These are phyloP conservation scores for Iberis pinnata DNA, from an alignment of 345 rosid species.

Conservation along the genomic window DNA sequence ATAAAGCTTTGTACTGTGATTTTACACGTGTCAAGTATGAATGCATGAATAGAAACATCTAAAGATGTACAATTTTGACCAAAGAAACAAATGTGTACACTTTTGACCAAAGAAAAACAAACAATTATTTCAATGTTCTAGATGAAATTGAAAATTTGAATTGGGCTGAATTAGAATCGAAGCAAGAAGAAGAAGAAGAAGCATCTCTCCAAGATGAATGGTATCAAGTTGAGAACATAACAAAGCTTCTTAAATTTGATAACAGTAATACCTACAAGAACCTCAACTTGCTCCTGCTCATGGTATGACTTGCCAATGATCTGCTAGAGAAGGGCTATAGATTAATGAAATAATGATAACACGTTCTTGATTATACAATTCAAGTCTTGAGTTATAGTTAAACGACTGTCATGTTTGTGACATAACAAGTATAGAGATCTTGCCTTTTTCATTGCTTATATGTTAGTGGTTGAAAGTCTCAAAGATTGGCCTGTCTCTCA, in stretches of 20 bases:
- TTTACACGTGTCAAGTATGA: conserved; percentile 25
- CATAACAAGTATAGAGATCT: not conserved
- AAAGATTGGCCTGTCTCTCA: no score
- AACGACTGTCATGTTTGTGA: not conserved
- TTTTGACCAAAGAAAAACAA: no score
- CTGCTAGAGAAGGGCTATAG: conserved; percentile 25
- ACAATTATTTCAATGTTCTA: no score
- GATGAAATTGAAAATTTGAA: no score
- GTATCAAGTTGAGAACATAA: conserved; percentile 37
- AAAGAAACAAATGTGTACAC: no score
- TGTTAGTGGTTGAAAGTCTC: not conserved
- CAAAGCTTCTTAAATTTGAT: conserved; percentile 26
- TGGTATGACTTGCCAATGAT: conserved; percentile 43
- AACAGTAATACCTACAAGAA: conserved; percentile 18
- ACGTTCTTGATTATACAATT: not conserved
- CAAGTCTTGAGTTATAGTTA: not conserved
- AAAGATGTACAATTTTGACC: no score
- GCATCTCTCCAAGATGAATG: conserved; percentile 25
- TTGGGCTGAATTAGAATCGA: conserved; percentile 13
- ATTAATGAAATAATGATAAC: not conserved
- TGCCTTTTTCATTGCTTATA: conserved; percentile 1
- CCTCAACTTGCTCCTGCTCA: conserved; percentile 24
- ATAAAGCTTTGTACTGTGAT: no score
- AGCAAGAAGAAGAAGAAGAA: no score
- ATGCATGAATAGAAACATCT: no score